Evolutionary conservation across 2,329 filamentous ascomycete genomes (phyloP).

Genomic region (Pseudodiploospora longispora): DNA sequence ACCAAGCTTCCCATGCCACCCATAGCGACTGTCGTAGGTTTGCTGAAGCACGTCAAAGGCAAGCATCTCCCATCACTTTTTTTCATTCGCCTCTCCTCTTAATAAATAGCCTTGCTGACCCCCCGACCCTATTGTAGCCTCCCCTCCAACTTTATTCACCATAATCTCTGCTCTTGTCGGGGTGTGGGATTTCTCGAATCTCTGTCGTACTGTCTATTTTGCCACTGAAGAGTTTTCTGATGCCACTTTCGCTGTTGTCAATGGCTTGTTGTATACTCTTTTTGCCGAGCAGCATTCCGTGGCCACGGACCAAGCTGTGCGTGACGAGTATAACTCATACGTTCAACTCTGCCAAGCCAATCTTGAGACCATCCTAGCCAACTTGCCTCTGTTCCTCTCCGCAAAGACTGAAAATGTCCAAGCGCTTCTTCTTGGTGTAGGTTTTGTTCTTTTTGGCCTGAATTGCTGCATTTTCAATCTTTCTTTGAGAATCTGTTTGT

Average conservation of each 20-base stretch:
- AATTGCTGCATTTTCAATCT: background rate
- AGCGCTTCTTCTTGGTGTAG: slow-evolving; percentile 50
- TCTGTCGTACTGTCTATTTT: slow-evolving; percentile 44
- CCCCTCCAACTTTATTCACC: slow-evolving; percentile 40
- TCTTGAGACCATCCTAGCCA: slow-evolving; percentile 40
- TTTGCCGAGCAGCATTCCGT: slow-evolving; percentile 37
- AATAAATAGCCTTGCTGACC: background rate
- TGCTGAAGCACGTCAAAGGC: slow-evolving; percentile 42
- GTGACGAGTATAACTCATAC: slow-evolving; percentile 29
- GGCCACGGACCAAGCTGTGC: slow-evolving; percentile 22
- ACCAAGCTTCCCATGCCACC: slow-evolving; percentile 48
- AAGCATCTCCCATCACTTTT: slow-evolving; percentile 6
- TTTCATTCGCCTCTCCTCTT: background rate
- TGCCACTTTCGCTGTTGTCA: slow-evolving; percentile 42
- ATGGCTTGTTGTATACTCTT: slow-evolving; percentile 40
- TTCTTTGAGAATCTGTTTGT: background rate
- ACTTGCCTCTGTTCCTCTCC: slow-evolving; percentile 49
- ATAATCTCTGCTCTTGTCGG: slow-evolving; percentile 42
- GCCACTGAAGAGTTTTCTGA: slow-evolving; percentile 42
- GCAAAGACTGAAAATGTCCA: slow-evolving; percentile 47
- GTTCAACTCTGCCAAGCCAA: slow-evolving; percentile 37
- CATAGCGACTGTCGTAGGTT: slow-evolving; percentile 38
- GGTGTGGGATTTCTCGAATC: slow-evolving; percentile 40
- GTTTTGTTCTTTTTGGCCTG: slow-evolving; percentile 12
- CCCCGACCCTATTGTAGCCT: slow-evolving; percentile 21